phyloP scores from a whole-genome alignment of 345 rosid genomes.

The Boechera retrofracta region DNA sequence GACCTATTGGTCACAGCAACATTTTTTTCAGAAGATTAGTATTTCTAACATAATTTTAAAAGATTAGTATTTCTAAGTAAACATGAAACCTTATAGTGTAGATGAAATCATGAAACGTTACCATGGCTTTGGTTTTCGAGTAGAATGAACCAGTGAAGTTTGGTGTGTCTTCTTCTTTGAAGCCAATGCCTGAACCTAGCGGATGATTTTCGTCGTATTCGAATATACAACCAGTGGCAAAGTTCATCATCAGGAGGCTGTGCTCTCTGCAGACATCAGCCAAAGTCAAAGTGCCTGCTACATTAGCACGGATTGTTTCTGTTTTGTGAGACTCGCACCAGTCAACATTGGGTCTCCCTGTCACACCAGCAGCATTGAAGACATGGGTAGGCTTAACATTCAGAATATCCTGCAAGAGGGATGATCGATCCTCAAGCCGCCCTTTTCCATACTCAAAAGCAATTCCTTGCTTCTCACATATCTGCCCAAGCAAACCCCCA shows the following conservation, averaged over 20 bases:
- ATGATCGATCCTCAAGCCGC: conserved; percentile 50
- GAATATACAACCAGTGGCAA: conserved; percentile 64
- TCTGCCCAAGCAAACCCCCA: conserved; percentile 67
- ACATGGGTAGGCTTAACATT: conserved; percentile 72
- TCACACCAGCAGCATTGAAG: conserved; percentile 74
- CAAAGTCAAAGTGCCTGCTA: conserved; percentile 49
- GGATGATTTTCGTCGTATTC: too few species aligned
- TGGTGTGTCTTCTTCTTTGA: too few species aligned
- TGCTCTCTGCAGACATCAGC: conserved; percentile 78
- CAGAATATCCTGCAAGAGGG: conserved; percentile 61
- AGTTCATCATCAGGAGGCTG: conserved; percentile 62
- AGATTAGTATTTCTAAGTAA: too few species aligned
- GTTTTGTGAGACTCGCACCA: conserved; percentile 77
- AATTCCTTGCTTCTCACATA: conserved; percentile 69
- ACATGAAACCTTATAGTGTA: too few species aligned
- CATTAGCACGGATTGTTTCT: conserved; percentile 71
- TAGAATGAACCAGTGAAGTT: too few species aligned
- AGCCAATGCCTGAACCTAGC: too few species aligned
- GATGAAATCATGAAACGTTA: too few species aligned
- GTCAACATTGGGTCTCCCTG: conserved; percentile 77
- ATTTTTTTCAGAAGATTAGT: too few species aligned
- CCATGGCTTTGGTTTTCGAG: too few species aligned
- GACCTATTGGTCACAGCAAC: too few species aligned
- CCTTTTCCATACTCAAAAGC: conserved; percentile 70
- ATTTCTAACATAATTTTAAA: too few species aligned